Percentiles rank a stretch among this genome's conserved stretches.
Evolutionary conservation across 352 stramenopile species (phyloP).

Genomic region (Phytophthora ramorum): DNA sequence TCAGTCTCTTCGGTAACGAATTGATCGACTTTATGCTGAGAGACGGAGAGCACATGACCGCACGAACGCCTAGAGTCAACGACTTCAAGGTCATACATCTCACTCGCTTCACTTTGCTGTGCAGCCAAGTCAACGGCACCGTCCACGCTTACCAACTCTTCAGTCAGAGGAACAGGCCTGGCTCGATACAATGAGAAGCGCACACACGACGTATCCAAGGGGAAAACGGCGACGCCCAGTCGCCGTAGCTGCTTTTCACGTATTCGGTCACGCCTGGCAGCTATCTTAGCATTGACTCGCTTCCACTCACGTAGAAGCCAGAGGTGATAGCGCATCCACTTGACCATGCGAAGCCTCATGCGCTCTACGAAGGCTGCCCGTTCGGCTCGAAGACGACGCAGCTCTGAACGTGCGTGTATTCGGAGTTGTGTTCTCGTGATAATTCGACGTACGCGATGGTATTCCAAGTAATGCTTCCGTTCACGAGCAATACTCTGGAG

Average conservation of each 20-base stretch:
- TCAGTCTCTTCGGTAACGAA: constrained; percentile 26
- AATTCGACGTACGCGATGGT: constrained; percentile 15
- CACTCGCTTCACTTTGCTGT: constrained; percentile 1
- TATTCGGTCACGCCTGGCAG: constrained; percentile 51
- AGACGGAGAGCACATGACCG: constrained; percentile 16
- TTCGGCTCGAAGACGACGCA: constrained; percentile 49
- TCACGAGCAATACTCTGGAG: constrained; percentile 56
- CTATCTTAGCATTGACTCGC: constrained; percentile 46
- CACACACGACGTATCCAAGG: constrained; percentile 39
- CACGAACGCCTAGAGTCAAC: constrained; percentile 24
- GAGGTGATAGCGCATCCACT: constrained; percentile 57
- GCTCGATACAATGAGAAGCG: constrained; percentile 53
- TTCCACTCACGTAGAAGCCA: constrained; percentile 60
- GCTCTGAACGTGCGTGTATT: constrained; percentile 40
- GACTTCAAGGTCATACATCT: constrained; percentile 40
- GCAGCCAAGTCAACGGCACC: neutral
- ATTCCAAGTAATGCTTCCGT: constrained; percentile 28
- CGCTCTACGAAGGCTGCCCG: constrained; percentile 39
- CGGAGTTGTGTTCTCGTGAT: constrained; percentile 29
- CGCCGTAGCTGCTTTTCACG: constrained; percentile 48
- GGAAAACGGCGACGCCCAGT: constrained; percentile 33
- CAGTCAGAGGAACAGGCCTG: neutral
- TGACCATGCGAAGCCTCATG: constrained; percentile 53
- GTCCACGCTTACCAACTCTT: neutral
- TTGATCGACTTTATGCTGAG: constrained; percentile 16